A percentile compares a stretch with the other conserved stretches of the same genome.
Evolutionary conservation across 495 filamentous ascomycete genomes (phyloP).

Genomic region (Cercophora sp.): DNA sequence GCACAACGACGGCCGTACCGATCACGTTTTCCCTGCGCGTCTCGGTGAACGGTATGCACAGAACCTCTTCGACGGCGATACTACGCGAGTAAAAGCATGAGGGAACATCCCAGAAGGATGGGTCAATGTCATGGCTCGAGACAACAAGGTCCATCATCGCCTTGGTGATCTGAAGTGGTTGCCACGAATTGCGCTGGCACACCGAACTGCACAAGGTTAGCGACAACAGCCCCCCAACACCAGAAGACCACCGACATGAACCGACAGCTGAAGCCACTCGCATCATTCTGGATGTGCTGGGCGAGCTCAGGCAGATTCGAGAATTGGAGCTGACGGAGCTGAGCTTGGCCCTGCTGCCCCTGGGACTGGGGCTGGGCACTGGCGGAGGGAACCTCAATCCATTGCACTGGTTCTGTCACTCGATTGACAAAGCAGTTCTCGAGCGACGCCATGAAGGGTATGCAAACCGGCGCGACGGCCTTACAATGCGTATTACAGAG

Average conservation of each 20-base stretch:
- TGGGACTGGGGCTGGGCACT: slow-evolving; percentile 1
- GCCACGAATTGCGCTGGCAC: slow-evolving; percentile 40
- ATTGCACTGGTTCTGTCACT: slow-evolving; percentile 20
- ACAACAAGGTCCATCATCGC: slow-evolving; percentile 33
- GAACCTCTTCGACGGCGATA: slow-evolving; percentile 34
- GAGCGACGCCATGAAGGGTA: slow-evolving; percentile 19
- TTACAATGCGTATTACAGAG: neutral
- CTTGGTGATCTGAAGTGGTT: slow-evolving; percentile 35
- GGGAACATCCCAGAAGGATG: slow-evolving; percentile 33
- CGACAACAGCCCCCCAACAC: neutral
- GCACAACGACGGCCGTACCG: slow-evolving; percentile 19
- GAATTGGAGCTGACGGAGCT: slow-evolving; percentile 3
- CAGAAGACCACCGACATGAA: slow-evolving; percentile 29
- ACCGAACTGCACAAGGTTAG: slow-evolving; percentile 33
- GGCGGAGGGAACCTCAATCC: slow-evolving; percentile 22
- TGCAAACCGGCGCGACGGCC: neutral
- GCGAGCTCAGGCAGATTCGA: slow-evolving; percentile 17
- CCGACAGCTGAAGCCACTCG: slow-evolving; percentile 21
- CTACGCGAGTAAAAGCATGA: slow-evolving; percentile 40
- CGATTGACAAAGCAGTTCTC: slow-evolving; percentile 23
- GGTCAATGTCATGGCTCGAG: slow-evolving; percentile 21
- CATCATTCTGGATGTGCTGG: slow-evolving; percentile 1
- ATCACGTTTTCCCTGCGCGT: slow-evolving; percentile 21
- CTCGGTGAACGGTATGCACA: slow-evolving; percentile 28
- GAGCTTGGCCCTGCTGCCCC: neutral